A percentile compares a stretch with the other conserved stretches of the same genome.
Evolutionary conservation across 441 rosid species (phyloP).

Genomic region (Erodium moschatum): DNA sequence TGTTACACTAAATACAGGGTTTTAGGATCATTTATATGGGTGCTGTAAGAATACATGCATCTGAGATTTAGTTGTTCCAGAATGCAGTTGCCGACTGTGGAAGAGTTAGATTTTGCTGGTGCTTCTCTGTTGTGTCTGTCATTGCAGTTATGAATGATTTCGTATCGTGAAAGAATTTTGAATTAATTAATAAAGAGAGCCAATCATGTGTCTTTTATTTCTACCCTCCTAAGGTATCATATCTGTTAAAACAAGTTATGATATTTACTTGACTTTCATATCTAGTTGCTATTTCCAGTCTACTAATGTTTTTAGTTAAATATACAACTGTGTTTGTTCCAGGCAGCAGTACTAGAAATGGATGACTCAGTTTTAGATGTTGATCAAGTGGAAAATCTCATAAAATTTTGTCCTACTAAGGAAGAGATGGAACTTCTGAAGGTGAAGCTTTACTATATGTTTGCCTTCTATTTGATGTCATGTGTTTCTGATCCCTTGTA

Average conservation of each 20-base stretch:
- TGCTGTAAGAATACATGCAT: no score
- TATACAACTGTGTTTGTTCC: conserved; percentile 20
- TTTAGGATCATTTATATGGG: no score
- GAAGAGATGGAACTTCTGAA: conserved; percentile 98
- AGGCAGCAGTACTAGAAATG: conserved; percentile 95
- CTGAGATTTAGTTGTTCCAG: not conserved
- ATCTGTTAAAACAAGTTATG: no score
- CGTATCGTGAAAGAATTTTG: not conserved
- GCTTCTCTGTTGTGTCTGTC: not conserved
- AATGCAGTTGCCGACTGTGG: not conserved
- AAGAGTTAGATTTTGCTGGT: not conserved
- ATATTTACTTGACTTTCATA: no score
- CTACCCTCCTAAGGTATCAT: not conserved
- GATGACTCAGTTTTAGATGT: conserved; percentile 79
- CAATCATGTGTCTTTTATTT: not conserved
- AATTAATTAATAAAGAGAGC: not conserved
- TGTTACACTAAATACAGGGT: no score
- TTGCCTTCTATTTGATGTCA: not conserved
- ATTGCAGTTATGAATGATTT: not conserved
- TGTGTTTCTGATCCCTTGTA: not conserved
- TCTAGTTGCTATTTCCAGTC: no score
- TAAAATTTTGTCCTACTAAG: conserved; percentile 92
- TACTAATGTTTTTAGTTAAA: not conserved
- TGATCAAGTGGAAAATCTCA: conserved; percentile 96
- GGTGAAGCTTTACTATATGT: conserved; percentile 40